These are phyloP conservation scores for Agaricus blazei DNA, from an alignment of 768 basidiomycete species.

Conservation along the genomic window DNA sequence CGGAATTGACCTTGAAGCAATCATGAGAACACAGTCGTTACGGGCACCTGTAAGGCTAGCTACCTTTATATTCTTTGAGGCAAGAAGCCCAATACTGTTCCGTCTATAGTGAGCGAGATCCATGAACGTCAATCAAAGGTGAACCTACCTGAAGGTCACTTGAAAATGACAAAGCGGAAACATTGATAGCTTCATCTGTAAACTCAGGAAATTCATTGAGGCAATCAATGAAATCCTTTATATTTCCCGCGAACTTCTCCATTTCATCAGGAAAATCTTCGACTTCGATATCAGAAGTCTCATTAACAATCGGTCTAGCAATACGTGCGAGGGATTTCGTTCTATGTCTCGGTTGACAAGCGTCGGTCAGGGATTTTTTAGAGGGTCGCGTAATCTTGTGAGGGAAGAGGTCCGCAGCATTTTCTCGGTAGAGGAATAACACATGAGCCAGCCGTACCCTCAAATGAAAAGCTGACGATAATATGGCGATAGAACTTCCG, in stretches of 20 bases:
- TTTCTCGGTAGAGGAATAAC: constrained; percentile 67
- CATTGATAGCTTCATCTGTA: constrained; percentile 65
- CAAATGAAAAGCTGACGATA: constrained; percentile 68
- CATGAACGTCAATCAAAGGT: not conserved
- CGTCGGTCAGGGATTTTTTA: constrained; percentile 24
- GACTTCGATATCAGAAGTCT: constrained; percentile 43
- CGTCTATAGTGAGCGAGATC: not conserved
- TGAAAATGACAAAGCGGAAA: constrained; percentile 62
- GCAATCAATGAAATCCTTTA: constrained; percentile 63
- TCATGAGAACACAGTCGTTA: not conserved
- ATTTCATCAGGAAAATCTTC: constrained; percentile 67
- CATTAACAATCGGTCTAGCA: constrained; percentile 46
- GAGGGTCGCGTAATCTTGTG: constrained; percentile 48
- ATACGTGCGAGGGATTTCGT: constrained; percentile 43
- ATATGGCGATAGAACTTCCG: constrained; percentile 71
- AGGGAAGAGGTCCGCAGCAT: constrained; percentile 73
- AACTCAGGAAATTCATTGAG: constrained; percentile 80
- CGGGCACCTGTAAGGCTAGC: not conserved
- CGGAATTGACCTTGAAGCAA: constrained; percentile 55
- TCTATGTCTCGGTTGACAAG: constrained; percentile 25
- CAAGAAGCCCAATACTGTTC: constrained; percentile 74
- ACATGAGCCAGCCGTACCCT: constrained; percentile 66
- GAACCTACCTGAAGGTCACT: constrained; percentile 57
- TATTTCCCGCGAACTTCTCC: constrained; percentile 55
- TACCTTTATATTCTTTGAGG: constrained; percentile 58